Evolutionary conservation across 805 yeast species (phyloP), one percentile per base, ranked within the genome.

Genomic region (Vanderwaltozyma polyspora): DNA sequence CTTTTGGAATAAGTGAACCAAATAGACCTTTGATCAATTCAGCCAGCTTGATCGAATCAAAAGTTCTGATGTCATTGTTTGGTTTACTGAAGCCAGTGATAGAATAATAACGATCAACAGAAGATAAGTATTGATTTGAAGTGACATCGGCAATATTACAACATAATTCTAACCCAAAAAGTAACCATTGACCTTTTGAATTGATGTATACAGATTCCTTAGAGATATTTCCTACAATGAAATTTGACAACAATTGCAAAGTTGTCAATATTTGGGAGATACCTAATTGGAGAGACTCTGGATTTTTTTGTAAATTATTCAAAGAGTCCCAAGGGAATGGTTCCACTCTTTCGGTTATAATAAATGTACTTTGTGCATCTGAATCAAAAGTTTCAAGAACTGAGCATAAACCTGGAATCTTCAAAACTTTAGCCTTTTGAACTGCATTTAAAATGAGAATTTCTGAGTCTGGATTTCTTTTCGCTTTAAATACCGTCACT

Each of bases 111-210:
- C 15, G 10, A 9, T 35, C 32, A 7, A 40, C 16, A 19, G 34
- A 35, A 15, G 33, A 37, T 7, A 34, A 22, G 26, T 44, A 48
- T 10, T 25, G 17, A 15, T 37, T 34, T 11, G 37, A 29, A 36
- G 41, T 38, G 2, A 45, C 10, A 4, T 61, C 49, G 0, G 70
- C 67, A 53, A 28, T 31, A n/a, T 58, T 33, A 52, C 35, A 24
- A 27, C 57, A 53, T 24, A 53, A 36, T 55, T 87, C 96, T 47
- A 86, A 75, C 1, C 95, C 94, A 38, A 81, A 80, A 19, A 87
- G 52, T 39, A 74, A 78, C 89, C 94, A 84, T 49, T 81, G 93
- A 11, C 95, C 94, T 12, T 64, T 50, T 21, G 66, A 69, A 35
- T 72, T 79, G 12, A 83, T 75, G 51, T 62, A 86, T 1, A 87